Evolutionary conservation across 2,329 filamentous ascomycete genomes (phyloP).

Genomic region (Fusarium transvaalense): DNA sequence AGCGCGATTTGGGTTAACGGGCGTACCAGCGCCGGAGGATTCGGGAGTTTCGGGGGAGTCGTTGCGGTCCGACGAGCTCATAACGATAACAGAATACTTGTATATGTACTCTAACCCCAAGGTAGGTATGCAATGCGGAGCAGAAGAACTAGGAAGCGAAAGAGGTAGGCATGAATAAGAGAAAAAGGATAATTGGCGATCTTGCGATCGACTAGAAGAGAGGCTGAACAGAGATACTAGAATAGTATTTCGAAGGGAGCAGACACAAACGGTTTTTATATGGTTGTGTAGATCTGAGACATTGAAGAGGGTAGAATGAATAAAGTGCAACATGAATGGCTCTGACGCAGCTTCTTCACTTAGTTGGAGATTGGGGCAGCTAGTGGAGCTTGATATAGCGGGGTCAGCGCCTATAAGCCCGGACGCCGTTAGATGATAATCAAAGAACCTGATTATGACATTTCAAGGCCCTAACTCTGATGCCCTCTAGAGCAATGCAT

Average conservation of each 20-base stretch:
- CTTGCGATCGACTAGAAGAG: background rate
- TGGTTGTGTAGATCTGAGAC: constrained; percentile 24
- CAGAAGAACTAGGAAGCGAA: constrained; percentile 8
- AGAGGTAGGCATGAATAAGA: constrained; percentile 7
- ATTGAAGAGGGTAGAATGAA: constrained; percentile 11
- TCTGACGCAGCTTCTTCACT: constrained; percentile 12
- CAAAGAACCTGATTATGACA: constrained; percentile 22
- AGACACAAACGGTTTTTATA: constrained; percentile 3
- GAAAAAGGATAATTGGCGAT: constrained; percentile 8
- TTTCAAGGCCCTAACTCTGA: background rate
- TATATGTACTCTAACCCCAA: background rate
- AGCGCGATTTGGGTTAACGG: constrained; percentile 41
- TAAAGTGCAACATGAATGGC: constrained; percentile 1
- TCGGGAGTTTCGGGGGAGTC: constrained; percentile 42
- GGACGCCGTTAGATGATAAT: background rate
- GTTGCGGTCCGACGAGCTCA: constrained; percentile 42
- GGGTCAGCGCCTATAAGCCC: constrained; percentile 22
- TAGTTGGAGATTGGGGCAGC: constrained; percentile 28
- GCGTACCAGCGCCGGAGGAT: constrained; percentile 45
- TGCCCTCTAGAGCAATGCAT: background rate
- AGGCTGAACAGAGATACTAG: background rate
- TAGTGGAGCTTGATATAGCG: constrained; percentile 38
- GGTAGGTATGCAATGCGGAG: background rate
- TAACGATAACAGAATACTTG: constrained; percentile 11
- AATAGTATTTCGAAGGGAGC: background rate